phyloP scores from a whole-genome alignment of 306 rosid species.

The Fagus sylvatica region DNA sequence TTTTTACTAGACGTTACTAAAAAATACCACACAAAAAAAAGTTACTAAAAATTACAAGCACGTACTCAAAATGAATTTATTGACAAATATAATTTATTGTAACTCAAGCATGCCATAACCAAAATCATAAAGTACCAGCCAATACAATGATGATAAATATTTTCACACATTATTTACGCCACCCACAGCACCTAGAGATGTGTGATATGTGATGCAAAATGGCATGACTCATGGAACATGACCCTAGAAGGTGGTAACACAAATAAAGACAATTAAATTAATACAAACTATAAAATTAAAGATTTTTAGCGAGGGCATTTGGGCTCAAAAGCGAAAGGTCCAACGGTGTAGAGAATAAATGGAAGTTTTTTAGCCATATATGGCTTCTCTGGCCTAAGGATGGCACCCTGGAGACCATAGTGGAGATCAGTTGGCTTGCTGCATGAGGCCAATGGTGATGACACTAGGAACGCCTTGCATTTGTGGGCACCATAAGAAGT shows the following conservation, averaged over 20 bases:
- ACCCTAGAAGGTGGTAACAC: not conserved
- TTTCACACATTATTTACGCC: too few species aligned
- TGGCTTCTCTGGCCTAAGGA: constrained; percentile 50
- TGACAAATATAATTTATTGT: not conserved
- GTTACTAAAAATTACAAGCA: not conserved
- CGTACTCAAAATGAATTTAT: not conserved
- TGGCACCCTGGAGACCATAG: constrained; percentile 57
- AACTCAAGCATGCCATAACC: not conserved
- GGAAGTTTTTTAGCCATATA: constrained; percentile 40
- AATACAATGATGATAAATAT: not conserved
- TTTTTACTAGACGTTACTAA: not conserved
- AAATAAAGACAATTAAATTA: not conserved
- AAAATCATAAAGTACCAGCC: not conserved
- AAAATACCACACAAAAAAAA: too few species aligned
- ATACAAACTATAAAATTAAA: not conserved
- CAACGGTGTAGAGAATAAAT: constrained; percentile 60
- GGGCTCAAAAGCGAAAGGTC: constrained; percentile 81
- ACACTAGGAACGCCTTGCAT: constrained; percentile 53
- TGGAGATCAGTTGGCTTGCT: constrained; percentile 51
- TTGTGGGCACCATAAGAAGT: constrained; percentile 71
- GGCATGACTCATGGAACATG: not conserved
- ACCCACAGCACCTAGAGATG: too few species aligned
- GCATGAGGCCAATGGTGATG: constrained; percentile 47
- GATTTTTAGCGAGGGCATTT: constrained; percentile 32
- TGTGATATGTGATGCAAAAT: too few species aligned